Evolutionary conservation across 2,329 filamentous ascomycete genomes (phyloP).

Genomic region (Didymella keratinophila): DNA sequence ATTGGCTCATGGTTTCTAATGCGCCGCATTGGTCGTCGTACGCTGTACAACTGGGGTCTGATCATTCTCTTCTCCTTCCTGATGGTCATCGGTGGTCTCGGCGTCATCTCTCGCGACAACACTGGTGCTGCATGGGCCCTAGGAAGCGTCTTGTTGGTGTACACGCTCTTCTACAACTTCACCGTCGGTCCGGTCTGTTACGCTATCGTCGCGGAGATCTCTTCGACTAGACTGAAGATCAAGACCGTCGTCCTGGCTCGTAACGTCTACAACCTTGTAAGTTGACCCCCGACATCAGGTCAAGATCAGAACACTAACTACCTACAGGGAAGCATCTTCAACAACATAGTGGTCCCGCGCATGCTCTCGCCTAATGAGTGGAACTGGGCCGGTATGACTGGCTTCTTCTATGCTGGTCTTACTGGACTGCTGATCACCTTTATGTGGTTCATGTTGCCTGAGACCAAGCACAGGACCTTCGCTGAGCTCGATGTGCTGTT

Average conservation of each 20-base stretch:
- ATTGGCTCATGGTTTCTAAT: conserved; percentile 73
- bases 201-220: conserved; percentile 83
- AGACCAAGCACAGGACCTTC: conserved; percentile 49
- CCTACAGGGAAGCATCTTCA: conserved; percentile 64
- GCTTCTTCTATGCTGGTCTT: conserved; percentile 85
- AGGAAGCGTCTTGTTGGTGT: conserved; percentile 39
- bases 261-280: conserved; percentile 71
- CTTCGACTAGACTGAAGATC: conserved; percentile 81
- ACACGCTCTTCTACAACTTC: conserved; percentile 77
- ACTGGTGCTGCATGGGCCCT: conserved; percentile 56
- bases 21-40: conserved; percentile 52
- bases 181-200: conserved; percentile 89
- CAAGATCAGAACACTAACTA: conserved; percentile 60
- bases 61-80: conserved; percentile 15
- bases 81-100: conserved; percentile 79
- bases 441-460: conserved; percentile 64
- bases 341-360: conserved; percentile 75
- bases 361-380: conserved; percentile 63
- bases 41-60: conserved; percentile 11
- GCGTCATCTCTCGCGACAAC: conserved; percentile 57
- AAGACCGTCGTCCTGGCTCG: conserved; percentile 88
- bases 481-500: conserved; percentile 53
- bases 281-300: conserved; percentile 79
- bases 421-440: conserved; percentile 72
- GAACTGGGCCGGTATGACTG: conserved; percentile 77